Evolutionary conservation across 2,329 filamentous ascomycete genomes (phyloP).

Genomic region (Alternaria sp.): DNA sequence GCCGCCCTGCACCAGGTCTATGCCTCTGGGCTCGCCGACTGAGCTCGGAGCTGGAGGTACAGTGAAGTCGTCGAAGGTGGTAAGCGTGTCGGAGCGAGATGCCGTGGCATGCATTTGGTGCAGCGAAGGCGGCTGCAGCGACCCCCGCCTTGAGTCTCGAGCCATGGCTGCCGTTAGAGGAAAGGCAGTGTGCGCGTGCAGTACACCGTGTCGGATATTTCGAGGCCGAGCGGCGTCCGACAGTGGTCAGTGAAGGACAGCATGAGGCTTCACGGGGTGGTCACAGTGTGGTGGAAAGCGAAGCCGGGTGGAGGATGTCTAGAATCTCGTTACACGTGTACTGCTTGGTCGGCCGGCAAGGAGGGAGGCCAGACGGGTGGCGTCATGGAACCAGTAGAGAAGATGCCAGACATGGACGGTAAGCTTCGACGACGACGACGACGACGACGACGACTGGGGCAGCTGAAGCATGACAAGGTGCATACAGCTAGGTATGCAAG

Average conservation of each 20-base stretch:
- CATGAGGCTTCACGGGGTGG: constrained; percentile 33
- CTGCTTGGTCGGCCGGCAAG: neutral
- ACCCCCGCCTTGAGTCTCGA: constrained; percentile 32
- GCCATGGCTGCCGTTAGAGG: constrained; percentile 36
- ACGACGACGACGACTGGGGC: neutral
- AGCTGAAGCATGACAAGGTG: constrained; percentile 15
- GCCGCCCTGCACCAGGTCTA: constrained; percentile 83
- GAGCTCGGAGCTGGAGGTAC: constrained; percentile 69
- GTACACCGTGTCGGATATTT: constrained; percentile 6
- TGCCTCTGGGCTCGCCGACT: constrained; percentile 71
- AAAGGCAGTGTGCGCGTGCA: constrained; percentile 6
- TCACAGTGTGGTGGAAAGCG: constrained; percentile 10
- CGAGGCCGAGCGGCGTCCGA: constrained; percentile 16
- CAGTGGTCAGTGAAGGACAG: constrained; percentile 21
- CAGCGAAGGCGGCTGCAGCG: constrained; percentile 56
- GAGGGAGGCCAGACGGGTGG: neutral
- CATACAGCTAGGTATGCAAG: constrained; percentile 2
- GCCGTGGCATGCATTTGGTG: constrained; percentile 89
- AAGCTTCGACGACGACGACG: constrained; percentile 9
- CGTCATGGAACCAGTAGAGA: constrained; percentile 1
- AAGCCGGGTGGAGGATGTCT: constrained; percentile 7
- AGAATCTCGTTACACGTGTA: constrained; percentile 11
- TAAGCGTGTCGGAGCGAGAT: constrained; percentile 83
- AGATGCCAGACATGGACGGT: constrained; percentile 9
- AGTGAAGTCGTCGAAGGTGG: constrained; percentile 93